Conservation (phyloP, 2,329 filamentous ascomycete genomes). For the Pleomassaria siparia region DNA sequence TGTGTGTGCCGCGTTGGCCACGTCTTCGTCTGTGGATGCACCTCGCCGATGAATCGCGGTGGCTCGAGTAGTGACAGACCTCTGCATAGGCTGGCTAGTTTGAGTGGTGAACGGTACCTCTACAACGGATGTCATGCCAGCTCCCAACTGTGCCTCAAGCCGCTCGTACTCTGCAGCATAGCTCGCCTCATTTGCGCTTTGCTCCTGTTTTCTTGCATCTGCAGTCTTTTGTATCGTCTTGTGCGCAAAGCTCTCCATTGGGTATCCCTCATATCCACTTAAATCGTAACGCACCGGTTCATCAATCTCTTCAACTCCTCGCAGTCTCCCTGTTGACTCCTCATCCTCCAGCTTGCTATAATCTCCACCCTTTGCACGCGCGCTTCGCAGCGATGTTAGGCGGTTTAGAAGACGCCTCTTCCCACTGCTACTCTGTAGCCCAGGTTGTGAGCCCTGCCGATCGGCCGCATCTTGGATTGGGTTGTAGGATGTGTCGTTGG, state of each 20-base stretch:
- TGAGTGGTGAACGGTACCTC: conserved; percentile 38
- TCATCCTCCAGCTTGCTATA: conserved; percentile 40
- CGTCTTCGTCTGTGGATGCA: conserved; percentile 16
- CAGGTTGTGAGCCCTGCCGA: conserved; percentile 15
- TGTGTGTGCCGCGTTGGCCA: conserved; percentile 13
- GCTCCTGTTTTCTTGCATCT: conserved; percentile 20
- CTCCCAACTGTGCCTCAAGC: conserved; percentile 38
- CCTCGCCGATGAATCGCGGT: conserved; percentile 1
- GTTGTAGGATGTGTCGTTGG: conserved; percentile 33
- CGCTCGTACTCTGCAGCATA: conserved; percentile 39
- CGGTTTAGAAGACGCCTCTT: conserved; percentile 35
- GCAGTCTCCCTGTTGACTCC: conserved; percentile 23
- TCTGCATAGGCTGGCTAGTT: conserved; percentile 12
- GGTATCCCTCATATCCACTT: conserved; percentile 30
- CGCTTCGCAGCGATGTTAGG: conserved; percentile 30
- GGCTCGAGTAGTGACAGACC: conserved; percentile 22
- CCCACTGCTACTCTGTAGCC: conserved; percentile 21
- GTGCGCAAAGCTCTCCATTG: conserved; percentile 28
- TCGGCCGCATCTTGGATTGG: conserved; percentile 22
- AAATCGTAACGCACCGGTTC: conserved; percentile 32
- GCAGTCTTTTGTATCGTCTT: conserved; percentile 14
- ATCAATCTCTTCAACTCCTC: conserved; percentile 32
- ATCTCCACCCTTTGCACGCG: conserved; percentile 15
- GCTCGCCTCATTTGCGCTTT: conserved; percentile 31
- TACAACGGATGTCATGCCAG: conserved; percentile 38